These are phyloP conservation scores for Pichia norvegensis DNA, from an alignment of 1,139 yeast genomes.

Conservation along the genomic window DNA sequence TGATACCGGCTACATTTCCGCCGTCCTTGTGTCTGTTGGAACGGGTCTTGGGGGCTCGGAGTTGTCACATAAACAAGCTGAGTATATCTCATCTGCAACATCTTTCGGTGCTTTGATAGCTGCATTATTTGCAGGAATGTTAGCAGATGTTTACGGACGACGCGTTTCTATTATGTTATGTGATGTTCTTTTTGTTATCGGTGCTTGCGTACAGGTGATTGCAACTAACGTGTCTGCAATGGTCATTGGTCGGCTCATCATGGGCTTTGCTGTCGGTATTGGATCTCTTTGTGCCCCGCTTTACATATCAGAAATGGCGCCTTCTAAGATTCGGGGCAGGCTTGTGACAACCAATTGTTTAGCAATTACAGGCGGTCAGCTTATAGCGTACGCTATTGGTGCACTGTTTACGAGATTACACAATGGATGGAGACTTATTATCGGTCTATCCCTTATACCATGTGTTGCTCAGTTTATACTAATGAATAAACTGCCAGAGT, in stretches of 20 bases:
- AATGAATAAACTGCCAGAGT: conserved; percentile 47
- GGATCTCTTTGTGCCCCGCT: conserved; percentile 52
- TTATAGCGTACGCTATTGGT: conserved; percentile 48
- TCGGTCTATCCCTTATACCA: conserved; percentile 48
- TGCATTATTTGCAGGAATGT: conserved; percentile 42
- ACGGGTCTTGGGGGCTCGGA: conserved; percentile 38
- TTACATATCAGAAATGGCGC: conserved; percentile 51
- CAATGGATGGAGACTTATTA: conserved; percentile 50
- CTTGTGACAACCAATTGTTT: conserved; percentile 48
- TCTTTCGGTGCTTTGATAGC: conserved; percentile 51
- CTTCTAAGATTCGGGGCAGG: conserved; percentile 47
- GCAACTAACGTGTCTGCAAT: conserved; percentile 43
- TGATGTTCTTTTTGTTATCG: conserved; percentile 42
- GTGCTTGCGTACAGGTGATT: conserved; percentile 42
- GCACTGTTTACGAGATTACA: conserved; percentile 39
- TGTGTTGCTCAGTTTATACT: conserved; percentile 41
- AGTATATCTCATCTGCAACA: conserved; percentile 49
- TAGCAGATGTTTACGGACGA: conserved; percentile 45
- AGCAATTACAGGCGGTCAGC: conserved; percentile 54
- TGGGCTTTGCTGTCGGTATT: conserved; percentile 53
- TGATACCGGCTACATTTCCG: conserved; percentile 55
- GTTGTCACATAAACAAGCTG: conserved; percentile 42
- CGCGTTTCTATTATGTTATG: conserved; percentile 39
- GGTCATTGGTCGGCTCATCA: conserved; percentile 47
- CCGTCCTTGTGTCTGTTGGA: conserved; percentile 48